Evolutionary conservation across 116 monocot species (phyloP).

Genomic region (Phalaenopsis hybrid): DNA sequence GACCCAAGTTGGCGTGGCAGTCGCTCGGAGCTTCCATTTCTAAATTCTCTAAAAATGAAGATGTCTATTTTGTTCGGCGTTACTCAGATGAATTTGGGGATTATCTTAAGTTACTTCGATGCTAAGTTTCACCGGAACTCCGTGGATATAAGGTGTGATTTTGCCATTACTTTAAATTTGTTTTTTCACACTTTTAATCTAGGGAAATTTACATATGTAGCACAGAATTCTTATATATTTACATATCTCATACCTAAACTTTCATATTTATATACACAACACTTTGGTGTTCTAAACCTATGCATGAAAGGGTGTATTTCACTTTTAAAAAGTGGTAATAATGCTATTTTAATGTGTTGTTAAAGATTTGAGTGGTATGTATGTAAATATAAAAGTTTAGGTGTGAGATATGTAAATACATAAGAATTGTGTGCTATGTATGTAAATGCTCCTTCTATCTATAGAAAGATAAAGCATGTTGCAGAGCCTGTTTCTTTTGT

Average conservation of each 20-base stretch:
- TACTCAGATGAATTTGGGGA: slow-evolving; percentile 91
- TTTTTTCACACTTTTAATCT: slow-evolving; percentile 11
- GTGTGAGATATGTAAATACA: too few species aligned
- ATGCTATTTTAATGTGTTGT: too few species aligned
- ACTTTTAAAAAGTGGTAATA: too few species aligned
- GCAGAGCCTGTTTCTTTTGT: slow-evolving; percentile 15
- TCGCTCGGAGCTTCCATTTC: slow-evolving; percentile 91
- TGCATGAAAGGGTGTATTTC: too few species aligned
- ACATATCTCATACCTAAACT: too few species aligned
- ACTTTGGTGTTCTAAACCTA: too few species aligned
- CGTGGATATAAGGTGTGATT: slow-evolving; percentile 69
- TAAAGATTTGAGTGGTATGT: too few species aligned
- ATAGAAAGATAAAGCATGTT: slow-evolving; percentile 5
- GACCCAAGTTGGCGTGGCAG: slow-evolving; percentile 98
- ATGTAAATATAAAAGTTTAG: too few species aligned
- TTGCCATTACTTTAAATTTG: slow-evolving; percentile 1
- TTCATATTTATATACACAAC: too few species aligned
- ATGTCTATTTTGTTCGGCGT: slow-evolving; percentile 96
- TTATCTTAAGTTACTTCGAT: slow-evolving; percentile 92
- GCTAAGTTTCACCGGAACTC: slow-evolving; percentile 66
- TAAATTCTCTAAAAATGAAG: slow-evolving; percentile 99
- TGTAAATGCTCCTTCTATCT: neutral
- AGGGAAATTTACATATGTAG: too few species aligned
- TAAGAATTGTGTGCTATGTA: too few species aligned
- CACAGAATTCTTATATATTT: too few species aligned